phyloP scores from a whole-genome alignment of 2,329 filamentous ascomycete genomes.

The Pseudogymnoascus sp. region DNA sequence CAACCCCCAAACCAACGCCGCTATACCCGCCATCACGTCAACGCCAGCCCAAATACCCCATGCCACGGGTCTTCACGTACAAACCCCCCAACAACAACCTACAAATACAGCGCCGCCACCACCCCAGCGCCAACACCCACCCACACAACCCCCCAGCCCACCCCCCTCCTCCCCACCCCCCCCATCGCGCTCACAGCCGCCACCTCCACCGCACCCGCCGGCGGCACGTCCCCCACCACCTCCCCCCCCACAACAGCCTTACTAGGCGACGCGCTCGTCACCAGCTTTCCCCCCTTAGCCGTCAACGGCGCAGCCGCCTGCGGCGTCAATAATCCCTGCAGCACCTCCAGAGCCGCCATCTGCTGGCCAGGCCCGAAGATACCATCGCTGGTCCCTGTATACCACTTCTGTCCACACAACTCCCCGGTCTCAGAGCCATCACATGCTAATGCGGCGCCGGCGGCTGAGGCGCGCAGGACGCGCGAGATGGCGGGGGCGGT shows the following conservation, averaged over 20 bases:
- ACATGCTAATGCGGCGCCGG: constrained; percentile 49
- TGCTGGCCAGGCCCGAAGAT: constrained; percentile 51
- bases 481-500: constrained; percentile 40
- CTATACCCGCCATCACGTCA: neutral
- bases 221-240: neutral
- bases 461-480: constrained; percentile 43
- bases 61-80: neutral
- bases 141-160: neutral
- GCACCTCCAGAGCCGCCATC: constrained; percentile 55
- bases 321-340: constrained; percentile 49
- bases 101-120: neutral
- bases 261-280: neutral
- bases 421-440: constrained; percentile 45
- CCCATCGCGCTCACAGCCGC: neutral
- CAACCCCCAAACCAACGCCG: neutral
- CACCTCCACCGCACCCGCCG: neutral
- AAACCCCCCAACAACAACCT: neutral
- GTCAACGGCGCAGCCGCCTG: constrained; percentile 35
- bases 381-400: constrained; percentile 47
- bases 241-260: neutral
- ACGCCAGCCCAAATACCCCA: neutral
- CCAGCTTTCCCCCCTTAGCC: neutral
- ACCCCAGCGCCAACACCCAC: neutral
- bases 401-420: constrained; percentile 57
- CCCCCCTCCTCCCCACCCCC: neutral